Conservation (phyloP, 2,329 filamentous ascomycete genomes). For the Venturiaceae sp. region DNA sequence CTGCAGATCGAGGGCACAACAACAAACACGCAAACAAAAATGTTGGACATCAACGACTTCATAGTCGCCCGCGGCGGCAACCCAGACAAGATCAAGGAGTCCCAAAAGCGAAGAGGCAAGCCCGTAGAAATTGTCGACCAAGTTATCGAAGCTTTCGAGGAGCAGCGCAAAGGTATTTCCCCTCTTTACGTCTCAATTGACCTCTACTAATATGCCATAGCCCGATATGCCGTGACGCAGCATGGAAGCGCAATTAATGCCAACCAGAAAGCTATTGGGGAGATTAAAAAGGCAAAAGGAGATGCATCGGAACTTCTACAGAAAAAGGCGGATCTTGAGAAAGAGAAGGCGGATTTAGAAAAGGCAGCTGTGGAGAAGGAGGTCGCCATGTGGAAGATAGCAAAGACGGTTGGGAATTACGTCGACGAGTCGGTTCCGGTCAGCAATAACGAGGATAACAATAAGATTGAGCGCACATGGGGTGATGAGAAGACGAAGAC, state of each 20-base stretch:
- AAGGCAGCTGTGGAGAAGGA: conserved; percentile 70
- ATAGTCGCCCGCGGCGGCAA: conserved; percentile 76
- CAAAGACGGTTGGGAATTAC: conserved; percentile 79
- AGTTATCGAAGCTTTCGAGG: conserved; percentile 78
- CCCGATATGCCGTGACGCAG: conserved; percentile 70
- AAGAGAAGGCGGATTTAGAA: conserved; percentile 72
- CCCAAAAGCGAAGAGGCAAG: conserved; percentile 73
- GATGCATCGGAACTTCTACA: conserved; percentile 70
- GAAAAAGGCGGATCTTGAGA: conserved; percentile 67
- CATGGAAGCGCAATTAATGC: conserved; percentile 79
- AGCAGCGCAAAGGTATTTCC: conserved; percentile 52
- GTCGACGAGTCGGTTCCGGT: conserved; percentile 83
- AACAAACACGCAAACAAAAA: conserved; percentile 11
- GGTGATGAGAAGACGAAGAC: conserved; percentile 63
- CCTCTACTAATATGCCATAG: conserved; percentile 22
- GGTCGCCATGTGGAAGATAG: conserved; percentile 61
- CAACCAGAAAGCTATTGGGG: conserved; percentile 79
- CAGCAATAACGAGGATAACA: conserved; percentile 82
- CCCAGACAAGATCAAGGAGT: conserved; percentile 84
- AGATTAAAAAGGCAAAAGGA: conserved; percentile 93
- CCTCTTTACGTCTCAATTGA: not conserved
- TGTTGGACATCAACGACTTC: conserved; percentile 41
- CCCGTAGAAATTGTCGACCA: conserved; percentile 81
- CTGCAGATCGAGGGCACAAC: not conserved
- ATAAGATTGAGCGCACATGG: conserved; percentile 69